phyloP scores from a whole-genome alignment of 345 rosid species.

The Eucalyptus curtisii region DNA sequence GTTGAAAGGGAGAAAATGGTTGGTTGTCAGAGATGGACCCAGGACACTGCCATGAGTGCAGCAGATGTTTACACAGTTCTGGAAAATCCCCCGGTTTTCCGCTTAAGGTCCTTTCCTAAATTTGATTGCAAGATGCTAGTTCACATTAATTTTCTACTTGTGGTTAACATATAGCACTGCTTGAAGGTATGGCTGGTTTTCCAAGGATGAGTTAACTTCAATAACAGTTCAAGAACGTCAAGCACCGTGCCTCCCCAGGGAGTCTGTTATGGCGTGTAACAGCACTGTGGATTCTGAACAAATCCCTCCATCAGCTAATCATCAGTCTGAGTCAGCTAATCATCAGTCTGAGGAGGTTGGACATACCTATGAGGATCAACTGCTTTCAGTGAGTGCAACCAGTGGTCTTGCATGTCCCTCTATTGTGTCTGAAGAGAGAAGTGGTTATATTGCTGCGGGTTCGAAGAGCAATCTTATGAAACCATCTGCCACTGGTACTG shows the following conservation, averaged over 20 bases:
- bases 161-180: neutral
- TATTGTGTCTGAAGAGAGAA: conserved; percentile 1
- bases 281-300: conserved; percentile 19
- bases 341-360: conserved; percentile 18
- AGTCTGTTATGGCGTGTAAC: neutral
- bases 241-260: conserved; percentile 18
- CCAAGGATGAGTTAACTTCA: conserved; percentile 24
- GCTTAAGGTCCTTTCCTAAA: conserved; percentile 44
- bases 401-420: neutral
- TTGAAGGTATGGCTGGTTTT: conserved; percentile 97
- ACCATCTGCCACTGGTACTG: conserved; percentile 12
- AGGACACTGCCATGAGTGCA: conserved; percentile 57
- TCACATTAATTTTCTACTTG: neutral
- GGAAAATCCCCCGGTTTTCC: conserved; percentile 76
- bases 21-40: conserved; percentile 68
- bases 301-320: conserved; percentile 14
- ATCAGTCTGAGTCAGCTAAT: conserved; percentile 14
- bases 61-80: conserved; percentile 57
- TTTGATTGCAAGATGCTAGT: neutral
- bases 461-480: conserved; percentile 5
- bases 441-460: neutral
- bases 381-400: conserved; percentile 13
- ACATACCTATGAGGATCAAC: conserved; percentile 10
- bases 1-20: conserved; percentile 50
- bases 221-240: conserved; percentile 20